Evolutionary conservation across 2,329 filamentous ascomycete species (phyloP), one percentile per base, ranked within the genome.

Genomic region (Cladosporium velox): DNA sequence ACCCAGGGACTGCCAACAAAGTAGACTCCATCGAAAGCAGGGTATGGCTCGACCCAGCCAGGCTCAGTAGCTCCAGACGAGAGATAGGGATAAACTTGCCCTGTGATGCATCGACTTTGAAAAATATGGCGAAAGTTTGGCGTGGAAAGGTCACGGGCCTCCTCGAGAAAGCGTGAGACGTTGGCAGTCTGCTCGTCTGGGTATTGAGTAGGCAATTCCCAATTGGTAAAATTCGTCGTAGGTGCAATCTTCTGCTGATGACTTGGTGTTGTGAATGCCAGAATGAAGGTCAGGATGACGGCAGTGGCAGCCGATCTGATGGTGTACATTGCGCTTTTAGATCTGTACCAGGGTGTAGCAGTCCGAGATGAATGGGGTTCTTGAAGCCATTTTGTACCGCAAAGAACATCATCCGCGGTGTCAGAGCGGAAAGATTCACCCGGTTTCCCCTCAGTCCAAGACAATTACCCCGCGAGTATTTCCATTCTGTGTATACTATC

Each of bases 1-100:
- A 68, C 65, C 26, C 57, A 60, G n/a, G 60, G 63, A n/a, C 68
- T 67, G 21, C 68, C 69, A 18, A 71, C 64, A 38, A 71, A 70
- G 51, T 64, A 69, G n/a, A 69, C 26, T 7, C 61, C 59, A 15
- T 69, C 61, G 58, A 70, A 70, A 14, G 64, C 58, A n/a, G 54
- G 47, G 7, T 63, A 58, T 35, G 68, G 67, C 28, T 67, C 47
- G 21, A 70, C 57, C 26, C 67, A 70, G 28, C 68, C 68, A 18
- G 62, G 49, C 15, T 58, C 34, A 15, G 59, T 51, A 28, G 52
- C 60, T 34, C 52, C 49, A 54, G 49, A 30, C 30, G 61, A 51
- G 15, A 70, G 49, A 8, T 62, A 47, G 18, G 59, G 32, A 49
- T 69, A 67, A 15, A 67, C 44, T 51, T 69, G 67, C 12, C 44